Conservation (phyloP, 2,329 filamentous ascomycete species). For the Epichloe sylvatica region DNA sequence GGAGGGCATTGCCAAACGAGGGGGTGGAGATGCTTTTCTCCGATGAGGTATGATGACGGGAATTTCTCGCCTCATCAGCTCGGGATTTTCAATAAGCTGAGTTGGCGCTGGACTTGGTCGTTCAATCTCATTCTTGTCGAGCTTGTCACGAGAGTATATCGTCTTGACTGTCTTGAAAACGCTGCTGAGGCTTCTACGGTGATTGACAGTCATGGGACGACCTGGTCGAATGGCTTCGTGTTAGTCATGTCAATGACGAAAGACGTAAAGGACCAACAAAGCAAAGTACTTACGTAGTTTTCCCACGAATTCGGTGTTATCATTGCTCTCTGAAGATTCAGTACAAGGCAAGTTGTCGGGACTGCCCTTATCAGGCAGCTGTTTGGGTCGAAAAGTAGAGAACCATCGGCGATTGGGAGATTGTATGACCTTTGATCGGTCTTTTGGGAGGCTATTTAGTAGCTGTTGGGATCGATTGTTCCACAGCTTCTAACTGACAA, state of each 20-base stretch:
- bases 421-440: conserved; percentile 2
- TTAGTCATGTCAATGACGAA: neutral
- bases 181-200: conserved; percentile 17
- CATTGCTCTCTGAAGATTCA: neutral
- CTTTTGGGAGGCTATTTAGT: conserved; percentile 1
- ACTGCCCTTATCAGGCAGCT: neutral
- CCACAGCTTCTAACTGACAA: conserved; percentile 17
- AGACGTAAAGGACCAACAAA: neutral
- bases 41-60: neutral
- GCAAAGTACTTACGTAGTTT: conserved; percentile 1
- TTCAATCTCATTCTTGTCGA: conserved; percentile 5
- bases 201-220: conserved; percentile 6
- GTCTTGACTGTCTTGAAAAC: conserved; percentile 16
- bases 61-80: neutral
- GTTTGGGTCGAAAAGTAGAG: conserved; percentile 7
- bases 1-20: conserved; percentile 16
- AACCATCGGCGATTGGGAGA: conserved; percentile 9
- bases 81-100: neutral
- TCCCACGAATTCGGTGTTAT: neutral
- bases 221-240: neutral
- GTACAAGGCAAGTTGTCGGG: neutral
- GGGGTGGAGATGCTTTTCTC: conserved; percentile 10
- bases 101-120: neutral
- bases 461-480: conserved; percentile 10
- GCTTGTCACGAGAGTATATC: conserved; percentile 14